Base-by-base conservation (phyloP, 805 yeast species). In the Nadsonia fulvescens region DNA sequence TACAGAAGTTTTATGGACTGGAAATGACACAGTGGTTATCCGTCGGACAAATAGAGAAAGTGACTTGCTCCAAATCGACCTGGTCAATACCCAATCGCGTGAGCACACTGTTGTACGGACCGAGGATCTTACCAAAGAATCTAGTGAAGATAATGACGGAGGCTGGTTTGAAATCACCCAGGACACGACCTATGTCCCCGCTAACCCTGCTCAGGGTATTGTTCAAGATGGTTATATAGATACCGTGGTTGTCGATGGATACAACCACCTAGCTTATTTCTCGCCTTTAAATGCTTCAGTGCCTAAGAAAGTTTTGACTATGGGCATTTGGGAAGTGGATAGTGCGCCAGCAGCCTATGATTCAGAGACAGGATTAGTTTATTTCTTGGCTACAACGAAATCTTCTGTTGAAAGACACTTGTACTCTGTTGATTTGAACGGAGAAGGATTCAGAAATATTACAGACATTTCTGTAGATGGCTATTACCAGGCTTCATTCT, bases 321-420 rank as follows among this genome's bases (percentile, higher is more conserved):
- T 49, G 3, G 98, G 98, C 5, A 51, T 62, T 1, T 89, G 93
- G 93, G 98, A 89, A 47, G 92, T 89, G n/a, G 75, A 66, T 14
- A 63, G 58, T 33, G 83, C 79, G 2, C 69, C 75, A 2, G 54
- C 72, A 2, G 62, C 72, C 0, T 39, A 49, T 3, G 49, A 50
- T 18, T 55, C 49, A 33, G 56, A 63, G 20, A 45, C 55, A 8
- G 71, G 74, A 43, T 37, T 37, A 5, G 56, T 69, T 3, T 74
- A 70, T 45, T 89, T 70, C 45, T 43, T 70, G 5, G 72, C 86
- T 4, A 79, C 96, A 0, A 64, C 67, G 42, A 69, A 68, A 35
- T 69, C 83, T 2, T 70, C 94, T 0, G 66, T 69, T 12, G 93
- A 89, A 46, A 63, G 93, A 47, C 94, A 83, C 41, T 43, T 89